Base-by-base conservation (phyloP, 2,329 filamentous ascomycete genomes). In the Aspergillus costaricaensis region DNA sequence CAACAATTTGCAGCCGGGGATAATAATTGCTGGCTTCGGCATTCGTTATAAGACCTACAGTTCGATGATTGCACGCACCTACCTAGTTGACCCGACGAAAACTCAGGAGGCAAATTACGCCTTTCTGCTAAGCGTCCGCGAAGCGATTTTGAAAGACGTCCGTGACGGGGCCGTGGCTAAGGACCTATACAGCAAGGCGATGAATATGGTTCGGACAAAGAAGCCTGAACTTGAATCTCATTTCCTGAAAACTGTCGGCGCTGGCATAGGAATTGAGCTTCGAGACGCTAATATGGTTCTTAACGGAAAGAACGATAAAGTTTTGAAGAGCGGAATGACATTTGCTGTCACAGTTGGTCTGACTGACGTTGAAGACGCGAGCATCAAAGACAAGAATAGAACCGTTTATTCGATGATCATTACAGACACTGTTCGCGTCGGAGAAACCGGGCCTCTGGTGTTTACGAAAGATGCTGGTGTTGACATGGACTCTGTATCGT, bases 81-180 rank as follows among this genome's bases (percentile, higher is more conserved):
- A 96, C 76, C 84, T 99, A 62, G 94, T 99, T 50, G 96, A 98
- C 69, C 96, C 96, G 15, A 97, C 95, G 79, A 98, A 97, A 77
- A 87, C 91, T 0, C 95, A 99, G 74, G 95, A 98, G 78, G 89
- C 85, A 74, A 95, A 93, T 73, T 99, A 99, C 82, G 96, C 94
- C 71, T 86, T 97, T 15, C 84, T 99, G 4, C 82, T 91, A 57
- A 86, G 87, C 55, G 87, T 98, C 12, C 94, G 98, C 76, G 92
- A 92, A 67, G 80, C 91, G n/a, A 90, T 96, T 30, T 85, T 99
- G 72, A 96, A 95, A 74, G 91, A 95, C 70, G 87, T 97, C 63
- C 88, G 91, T 61, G 94, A 98, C 71, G 95, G 95, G 30, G 90
- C 89, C 12, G 80, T 87, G 2, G 91, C 90, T 52, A 96, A 95